phyloP scores from a whole-genome alignment of 1,284 basidiomycete genomes.

The Tilletia horrida region DNA sequence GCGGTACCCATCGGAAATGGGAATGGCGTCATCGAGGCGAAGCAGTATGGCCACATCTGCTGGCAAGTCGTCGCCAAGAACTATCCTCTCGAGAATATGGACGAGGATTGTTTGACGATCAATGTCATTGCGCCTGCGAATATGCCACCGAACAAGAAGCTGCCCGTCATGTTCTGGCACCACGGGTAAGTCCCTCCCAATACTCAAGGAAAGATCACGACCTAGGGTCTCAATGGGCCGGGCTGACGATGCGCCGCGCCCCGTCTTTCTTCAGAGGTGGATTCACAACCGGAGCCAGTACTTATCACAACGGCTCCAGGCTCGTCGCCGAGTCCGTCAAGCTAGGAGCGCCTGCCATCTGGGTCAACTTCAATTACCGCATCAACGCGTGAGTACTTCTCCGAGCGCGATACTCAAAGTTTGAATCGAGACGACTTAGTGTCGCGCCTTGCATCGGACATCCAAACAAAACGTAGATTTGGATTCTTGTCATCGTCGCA shows the following conservation, averaged over 20 bases:
- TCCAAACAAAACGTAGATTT: background rate
- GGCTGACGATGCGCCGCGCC: too few species aligned
- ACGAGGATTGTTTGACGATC: conserved; percentile 31
- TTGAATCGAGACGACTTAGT: too few species aligned
- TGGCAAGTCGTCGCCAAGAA: conserved; percentile 24
- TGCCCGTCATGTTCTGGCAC: conserved; percentile 31
- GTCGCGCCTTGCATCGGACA: too few species aligned
- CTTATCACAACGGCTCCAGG: conserved; percentile 28
- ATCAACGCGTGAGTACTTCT: conserved; percentile 14
- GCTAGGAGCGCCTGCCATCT: conserved; percentile 27
- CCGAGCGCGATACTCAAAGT: too few species aligned
- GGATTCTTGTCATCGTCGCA: conserved; percentile 6
- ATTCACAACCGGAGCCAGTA: conserved; percentile 26
- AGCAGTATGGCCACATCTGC: conserved; percentile 28
- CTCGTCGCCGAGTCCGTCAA: conserved; percentile 29
- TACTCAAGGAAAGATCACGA: background rate
- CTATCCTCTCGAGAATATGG: conserved; percentile 23
- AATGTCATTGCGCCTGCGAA: conserved; percentile 28
- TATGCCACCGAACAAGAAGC: conserved; percentile 2
- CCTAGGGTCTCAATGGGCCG: too few species aligned
- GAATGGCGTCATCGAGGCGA: conserved; percentile 19
- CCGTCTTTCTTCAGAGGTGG: conserved; percentile 27
- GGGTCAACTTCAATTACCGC: conserved; percentile 29
- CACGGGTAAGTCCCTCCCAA: background rate
- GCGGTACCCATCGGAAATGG: conserved; percentile 10